Evolutionary conservation across 805 yeast genomes (phyloP).

Genomic region (Pichia cabralensis): DNA sequence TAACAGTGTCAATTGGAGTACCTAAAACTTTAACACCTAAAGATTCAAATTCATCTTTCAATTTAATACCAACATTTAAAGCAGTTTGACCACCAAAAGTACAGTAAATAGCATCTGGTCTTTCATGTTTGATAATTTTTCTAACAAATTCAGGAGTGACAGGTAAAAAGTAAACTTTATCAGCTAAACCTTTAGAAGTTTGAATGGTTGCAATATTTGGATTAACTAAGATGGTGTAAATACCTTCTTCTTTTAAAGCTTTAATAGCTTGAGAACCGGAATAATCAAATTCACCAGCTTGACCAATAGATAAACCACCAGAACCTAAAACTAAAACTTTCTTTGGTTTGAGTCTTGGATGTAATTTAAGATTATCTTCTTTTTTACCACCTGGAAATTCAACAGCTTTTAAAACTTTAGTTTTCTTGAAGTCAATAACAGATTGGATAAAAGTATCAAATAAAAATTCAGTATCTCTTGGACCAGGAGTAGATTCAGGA

Average conservation of each 20-base stretch:
- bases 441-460: conserved; percentile 87
- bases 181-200: conserved; percentile 96
- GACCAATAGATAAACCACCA: conserved; percentile 97
- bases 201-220: conserved; percentile 98
- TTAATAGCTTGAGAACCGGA: conserved; percentile 99
- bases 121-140: conserved; percentile 87
- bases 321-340: conserved; percentile 93
- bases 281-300: conserved; percentile 98
- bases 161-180: conserved; percentile 96
- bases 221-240: conserved; percentile 88
- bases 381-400: conserved; percentile 83
- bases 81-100: conserved; percentile 99
- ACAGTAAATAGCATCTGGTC: conserved; percentile 93
- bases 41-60: conserved; percentile 87
- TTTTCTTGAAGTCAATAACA: conserved; percentile 53
- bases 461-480: conserved; percentile 95
- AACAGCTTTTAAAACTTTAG: conserved; percentile 56
- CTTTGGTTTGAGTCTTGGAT: conserved; percentile 76
- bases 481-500: conserved; percentile 99
- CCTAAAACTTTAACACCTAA: conserved; percentile 94
- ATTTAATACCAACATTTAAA: conserved; percentile 85
- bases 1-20: conserved; percentile 91
- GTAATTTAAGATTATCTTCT: conserved; percentile 63
- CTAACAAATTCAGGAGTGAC: conserved; percentile 95
- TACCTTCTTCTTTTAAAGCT: conserved; percentile 96